Conservation (phyloP, 1,284 basidiomycete genomes). For the Fomitopsis palustris region DNA sequence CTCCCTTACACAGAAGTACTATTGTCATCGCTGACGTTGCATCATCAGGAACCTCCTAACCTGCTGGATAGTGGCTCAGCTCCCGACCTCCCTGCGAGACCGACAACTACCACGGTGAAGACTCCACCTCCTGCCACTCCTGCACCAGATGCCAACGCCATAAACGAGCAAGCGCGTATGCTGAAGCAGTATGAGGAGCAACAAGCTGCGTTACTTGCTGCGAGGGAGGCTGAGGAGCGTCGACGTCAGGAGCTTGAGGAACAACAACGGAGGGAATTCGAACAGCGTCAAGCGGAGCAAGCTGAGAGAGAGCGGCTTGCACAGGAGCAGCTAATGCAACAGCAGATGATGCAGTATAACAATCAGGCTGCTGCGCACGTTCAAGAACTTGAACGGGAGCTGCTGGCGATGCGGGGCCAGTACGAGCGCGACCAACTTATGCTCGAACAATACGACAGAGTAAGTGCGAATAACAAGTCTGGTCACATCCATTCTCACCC, state of each 20-base stretch:
- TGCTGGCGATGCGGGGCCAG: slow-evolving; percentile 93
- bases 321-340: slow-evolving; percentile 83
- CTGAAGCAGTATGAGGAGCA: slow-evolving; percentile 97
- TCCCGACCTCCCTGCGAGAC: slow-evolving; percentile 87
- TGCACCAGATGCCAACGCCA: slow-evolving; percentile 70
- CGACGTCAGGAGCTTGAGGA: slow-evolving; percentile 75
- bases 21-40: slow-evolving; percentile 2
- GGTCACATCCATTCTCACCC: not conserved
- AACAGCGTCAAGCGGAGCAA: slow-evolving; percentile 86
- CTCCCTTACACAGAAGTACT: not conserved
- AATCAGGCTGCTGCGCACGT: slow-evolving; percentile 70
- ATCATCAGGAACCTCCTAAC: slow-evolving; percentile 84
- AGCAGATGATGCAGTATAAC: slow-evolving; percentile 75
- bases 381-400: slow-evolving; percentile 84
- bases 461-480: slow-evolving; percentile 41
- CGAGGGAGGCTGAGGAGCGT: slow-evolving; percentile 83
- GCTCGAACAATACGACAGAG: slow-evolving; percentile 96
- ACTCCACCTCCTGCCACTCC: slow-evolving; percentile 67
- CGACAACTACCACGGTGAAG: slow-evolving; percentile 56
- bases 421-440: slow-evolving; percentile 98
- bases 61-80: slow-evolving; percentile 80
- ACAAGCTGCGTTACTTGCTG: slow-evolving; percentile 77
- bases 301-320: slow-evolving; percentile 86
- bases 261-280: slow-evolving; percentile 87
- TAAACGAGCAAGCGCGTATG: slow-evolving; percentile 92